Percentiles rank a stretch among this genome's conserved stretches.
Conservation (phyloP, 306 rosid genomes). For the Acacia crassicarpa region DNA sequence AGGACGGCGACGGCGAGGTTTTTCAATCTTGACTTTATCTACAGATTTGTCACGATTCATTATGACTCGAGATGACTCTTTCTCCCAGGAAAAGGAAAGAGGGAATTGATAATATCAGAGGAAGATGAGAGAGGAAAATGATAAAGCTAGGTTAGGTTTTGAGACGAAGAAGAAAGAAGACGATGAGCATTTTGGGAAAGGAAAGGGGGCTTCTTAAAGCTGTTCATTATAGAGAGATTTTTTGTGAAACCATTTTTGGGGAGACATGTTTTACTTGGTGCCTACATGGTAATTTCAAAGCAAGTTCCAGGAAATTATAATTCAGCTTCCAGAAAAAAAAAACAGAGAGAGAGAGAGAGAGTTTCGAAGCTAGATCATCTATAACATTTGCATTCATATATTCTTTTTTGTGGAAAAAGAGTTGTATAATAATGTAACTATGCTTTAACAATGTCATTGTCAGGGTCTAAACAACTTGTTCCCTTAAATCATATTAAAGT, state of each 20-base stretch:
- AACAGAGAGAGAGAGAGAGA: no score
- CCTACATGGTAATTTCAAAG: background rate
- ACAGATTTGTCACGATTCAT: constrained; percentile 33
- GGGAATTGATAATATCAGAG: background rate
- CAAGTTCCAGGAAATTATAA: background rate
- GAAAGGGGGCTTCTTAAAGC: no score
- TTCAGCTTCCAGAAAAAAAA: background rate
- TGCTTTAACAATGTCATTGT: background rate
- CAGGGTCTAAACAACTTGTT: background rate
- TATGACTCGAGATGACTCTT: background rate
- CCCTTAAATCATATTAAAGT: background rate
- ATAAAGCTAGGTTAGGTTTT: background rate
- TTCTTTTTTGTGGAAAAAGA: background rate
- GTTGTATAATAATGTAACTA: background rate
- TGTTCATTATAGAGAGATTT: background rate
- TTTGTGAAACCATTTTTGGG: background rate
- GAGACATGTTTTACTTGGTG: background rate
- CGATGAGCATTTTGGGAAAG: background rate
- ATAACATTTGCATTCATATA: background rate
- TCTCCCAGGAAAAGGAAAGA: background rate
- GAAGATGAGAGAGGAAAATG: background rate
- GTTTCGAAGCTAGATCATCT: background rate
- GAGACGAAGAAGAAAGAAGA: background rate
- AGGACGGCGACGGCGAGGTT: background rate
- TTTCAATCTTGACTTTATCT: constrained; percentile 21